phyloP scores from a whole-genome alignment of 169 alveolate genomes.

The Pseudocohnilembus persalinus region DNA sequence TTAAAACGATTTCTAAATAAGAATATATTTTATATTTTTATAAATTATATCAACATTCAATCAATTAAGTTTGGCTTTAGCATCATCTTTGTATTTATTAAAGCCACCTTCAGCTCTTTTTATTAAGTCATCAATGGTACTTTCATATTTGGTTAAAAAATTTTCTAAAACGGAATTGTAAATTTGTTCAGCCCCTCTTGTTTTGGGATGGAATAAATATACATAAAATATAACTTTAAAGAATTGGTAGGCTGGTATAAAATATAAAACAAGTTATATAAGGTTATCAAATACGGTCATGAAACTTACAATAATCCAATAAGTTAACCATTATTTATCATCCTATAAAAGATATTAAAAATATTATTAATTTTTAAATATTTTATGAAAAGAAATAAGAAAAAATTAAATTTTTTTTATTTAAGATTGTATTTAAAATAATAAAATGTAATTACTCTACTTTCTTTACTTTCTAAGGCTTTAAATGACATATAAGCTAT shows the following conservation, averaged over 20 bases:
- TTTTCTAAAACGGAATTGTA: slow-evolving; percentile 54
- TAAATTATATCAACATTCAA: too few relatives aligned
- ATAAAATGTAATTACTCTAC: not conserved
- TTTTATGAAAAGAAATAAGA: too few relatives aligned
- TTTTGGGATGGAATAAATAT: slow-evolving; percentile 68
- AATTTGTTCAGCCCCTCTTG: slow-evolving; percentile 58
- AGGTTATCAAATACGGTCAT: slow-evolving; percentile 58
- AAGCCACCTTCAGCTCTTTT: not conserved
- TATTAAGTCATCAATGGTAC: slow-evolving; percentile 25
- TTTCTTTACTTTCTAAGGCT: slow-evolving; percentile 30
- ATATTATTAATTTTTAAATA: too few relatives aligned
- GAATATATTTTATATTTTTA: too few relatives aligned
- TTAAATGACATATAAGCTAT: slow-evolving; percentile 21
- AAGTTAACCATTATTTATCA: slow-evolving; percentile 80
- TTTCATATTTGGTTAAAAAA: slow-evolving; percentile 50
- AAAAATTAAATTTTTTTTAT: too few relatives aligned
- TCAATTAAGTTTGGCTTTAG: not conserved
- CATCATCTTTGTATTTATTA: not conserved
- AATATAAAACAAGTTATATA: slow-evolving; percentile 53
- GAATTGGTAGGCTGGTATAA: slow-evolving; percentile 68
- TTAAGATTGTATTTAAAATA: too few relatives aligned
- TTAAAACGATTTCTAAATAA: too few relatives aligned
- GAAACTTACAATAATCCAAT: slow-evolving; percentile 72
- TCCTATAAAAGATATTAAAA: slow-evolving; percentile 49
- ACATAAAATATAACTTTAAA: slow-evolving; percentile 64